Evolutionary conservation across 441 rosid genomes (phyloP), one percentile per base, ranked within the genome.

Genomic region (Populus trichocarpa): DNA sequence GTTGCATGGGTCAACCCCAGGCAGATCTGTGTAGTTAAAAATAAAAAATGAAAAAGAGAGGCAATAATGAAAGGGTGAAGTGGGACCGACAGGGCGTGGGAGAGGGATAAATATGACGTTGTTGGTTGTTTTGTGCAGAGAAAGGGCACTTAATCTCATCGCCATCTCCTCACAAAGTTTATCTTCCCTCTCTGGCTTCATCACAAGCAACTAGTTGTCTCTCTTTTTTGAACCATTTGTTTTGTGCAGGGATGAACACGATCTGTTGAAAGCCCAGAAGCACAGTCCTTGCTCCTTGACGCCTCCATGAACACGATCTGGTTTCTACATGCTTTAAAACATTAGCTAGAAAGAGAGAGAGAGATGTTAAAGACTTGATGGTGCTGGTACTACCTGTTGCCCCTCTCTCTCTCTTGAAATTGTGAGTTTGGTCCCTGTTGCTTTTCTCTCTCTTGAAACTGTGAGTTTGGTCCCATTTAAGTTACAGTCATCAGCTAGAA

Each of bases 31-130:
- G 1, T 26, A 26, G 81, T 40, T 81, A 71, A 81, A 83, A 76
- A 80, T 76, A 70, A 72, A 69, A 77, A 72, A 69, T 33, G 67
- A 81, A 28, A 72, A 83, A 76, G 69, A 75, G 23, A 22, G 76
- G 84, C 89, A 90, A 88, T 90, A 84, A 93, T 90, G 86, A 83
- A 82, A 80, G 83, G 82, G 75, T 53, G 33, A 76, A 73, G 81
- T 81, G 86, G 98, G 93, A 66, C 92, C 93, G 88, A 93, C 96
- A 93, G 97, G 92, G 94, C 92, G 89, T 92, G 97, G 90, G 95
- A 83, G 88, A 82, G 87, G 88, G 92, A 82, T 86, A 94, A 95
- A 93, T 97, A 91, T 95, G 98, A 90, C 96, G 79, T 87, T 95
- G 98, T 93, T 96, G 97, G 97, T 88, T 84, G 84, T 88, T 90